Percentiles rank a stretch among this genome's conserved stretches.
Conservation (phyloP, 2,329 filamentous ascomycete species). For the Fusarium sp. region DNA sequence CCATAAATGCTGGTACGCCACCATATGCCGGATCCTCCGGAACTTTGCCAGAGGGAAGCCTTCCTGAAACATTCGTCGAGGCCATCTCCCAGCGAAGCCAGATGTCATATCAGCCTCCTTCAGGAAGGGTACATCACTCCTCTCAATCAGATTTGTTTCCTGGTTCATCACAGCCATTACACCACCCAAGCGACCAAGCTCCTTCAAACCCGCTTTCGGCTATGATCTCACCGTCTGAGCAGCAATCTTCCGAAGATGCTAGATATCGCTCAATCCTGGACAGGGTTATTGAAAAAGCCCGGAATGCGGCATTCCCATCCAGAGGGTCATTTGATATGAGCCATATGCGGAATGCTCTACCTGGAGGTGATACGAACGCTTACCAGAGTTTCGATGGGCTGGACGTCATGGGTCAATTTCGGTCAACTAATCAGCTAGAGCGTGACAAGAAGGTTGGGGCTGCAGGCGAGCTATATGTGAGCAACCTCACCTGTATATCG, state of each 20-base stretch:
- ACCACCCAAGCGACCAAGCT: not conserved
- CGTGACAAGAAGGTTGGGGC: not conserved
- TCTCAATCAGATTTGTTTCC: not conserved
- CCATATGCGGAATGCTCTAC: not conserved
- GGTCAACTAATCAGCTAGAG: not conserved
- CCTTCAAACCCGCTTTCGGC: not conserved
- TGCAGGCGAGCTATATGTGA: not conserved
- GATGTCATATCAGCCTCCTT: not conserved
- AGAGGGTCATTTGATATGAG: not conserved
- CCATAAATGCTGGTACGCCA: not conserved
- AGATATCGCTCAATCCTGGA: not conserved
- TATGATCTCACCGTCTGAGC: not conserved
- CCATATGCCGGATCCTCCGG: not conserved
- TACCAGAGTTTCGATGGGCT: not conserved
- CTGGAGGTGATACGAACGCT: not conserved
- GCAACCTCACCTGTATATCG: not conserved
- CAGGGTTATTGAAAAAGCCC: not conserved
- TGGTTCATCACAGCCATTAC: not conserved
- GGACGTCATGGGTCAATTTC: not conserved
- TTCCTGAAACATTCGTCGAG: conserved; percentile 3
- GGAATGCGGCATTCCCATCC: not conserved
- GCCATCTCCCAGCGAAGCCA: conserved; percentile 5
- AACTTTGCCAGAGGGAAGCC: not conserved
- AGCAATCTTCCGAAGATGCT: not conserved
- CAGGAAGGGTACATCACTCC: not conserved